A percentile compares a stretch with the other conserved stretches of the same genome.
phyloP scores from a whole-genome alignment of 495 filamentous ascomycete genomes.

The Aspergillus campestris region DNA sequence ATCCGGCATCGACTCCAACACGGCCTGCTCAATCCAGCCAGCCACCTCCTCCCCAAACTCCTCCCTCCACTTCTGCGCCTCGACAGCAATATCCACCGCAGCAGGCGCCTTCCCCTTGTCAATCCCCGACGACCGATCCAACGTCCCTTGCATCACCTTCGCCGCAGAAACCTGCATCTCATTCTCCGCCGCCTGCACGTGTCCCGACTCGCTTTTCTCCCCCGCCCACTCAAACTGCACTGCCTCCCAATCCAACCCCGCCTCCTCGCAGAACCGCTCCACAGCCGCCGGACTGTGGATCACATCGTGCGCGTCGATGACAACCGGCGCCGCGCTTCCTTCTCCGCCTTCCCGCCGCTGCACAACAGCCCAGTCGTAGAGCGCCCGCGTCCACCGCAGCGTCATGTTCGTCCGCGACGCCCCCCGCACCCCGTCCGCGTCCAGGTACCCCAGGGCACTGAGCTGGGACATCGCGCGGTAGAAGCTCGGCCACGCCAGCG shows the following conservation, averaged over 20 bases:
- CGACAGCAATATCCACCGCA: conserved; percentile 26
- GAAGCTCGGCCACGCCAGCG: conserved; percentile 28
- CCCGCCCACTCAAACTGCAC: conserved; percentile 32
- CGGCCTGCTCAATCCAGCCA: conserved; percentile 24
- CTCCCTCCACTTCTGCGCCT: conserved; percentile 35
- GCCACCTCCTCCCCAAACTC: conserved; percentile 38
- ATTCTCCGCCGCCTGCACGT: background rate
- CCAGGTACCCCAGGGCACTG: conserved; percentile 8
- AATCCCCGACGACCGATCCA: conserved; percentile 27
- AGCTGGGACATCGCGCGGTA: conserved; percentile 24
- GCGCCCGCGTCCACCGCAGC: conserved; percentile 22
- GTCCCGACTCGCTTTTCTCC: conserved; percentile 12
- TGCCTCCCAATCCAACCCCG: conserved; percentile 25
- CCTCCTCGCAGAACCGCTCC: conserved; percentile 19
- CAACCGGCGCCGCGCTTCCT: conserved; percentile 17
- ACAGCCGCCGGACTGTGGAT: conserved; percentile 27
- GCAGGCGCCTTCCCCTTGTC: conserved; percentile 26
- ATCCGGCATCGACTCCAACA: conserved; percentile 35
- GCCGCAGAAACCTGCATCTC: background rate
- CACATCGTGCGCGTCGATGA: conserved; percentile 42
- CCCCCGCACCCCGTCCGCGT: conserved; percentile 6
- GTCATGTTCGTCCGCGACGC: conserved; percentile 16
- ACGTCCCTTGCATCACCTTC: conserved; percentile 21
- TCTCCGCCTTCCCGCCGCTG: conserved; percentile 2
- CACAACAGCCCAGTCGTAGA: conserved; percentile 29